A percentile compares a stretch with the other conserved stretches of the same genome.
Evolutionary conservation across 306 rosid genomes (phyloP).

Genomic region (peach (Prunus persica)): DNA sequence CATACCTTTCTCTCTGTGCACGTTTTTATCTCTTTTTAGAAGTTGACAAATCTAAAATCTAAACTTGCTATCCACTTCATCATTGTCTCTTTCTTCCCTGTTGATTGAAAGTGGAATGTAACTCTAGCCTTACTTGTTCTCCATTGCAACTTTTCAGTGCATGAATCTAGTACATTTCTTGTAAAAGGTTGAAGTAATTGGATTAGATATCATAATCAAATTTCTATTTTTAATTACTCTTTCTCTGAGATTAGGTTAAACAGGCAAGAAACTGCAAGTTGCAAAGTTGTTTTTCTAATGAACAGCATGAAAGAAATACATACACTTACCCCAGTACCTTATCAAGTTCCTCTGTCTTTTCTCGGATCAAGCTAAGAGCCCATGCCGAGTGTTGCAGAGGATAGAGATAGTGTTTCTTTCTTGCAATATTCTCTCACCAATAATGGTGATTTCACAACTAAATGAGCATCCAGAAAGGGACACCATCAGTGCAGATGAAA

Average conservation of each 20-base stretch:
- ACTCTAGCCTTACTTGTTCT: not conserved
- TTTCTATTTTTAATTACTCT: not conserved
- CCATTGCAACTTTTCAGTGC: not conserved
- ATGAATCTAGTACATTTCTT: not conserved
- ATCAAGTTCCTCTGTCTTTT: not conserved
- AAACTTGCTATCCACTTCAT: constrained; percentile 7
- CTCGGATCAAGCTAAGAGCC: not conserved
- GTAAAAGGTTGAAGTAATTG: not conserved
- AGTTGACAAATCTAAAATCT: not conserved
- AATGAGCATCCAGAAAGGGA: not conserved
- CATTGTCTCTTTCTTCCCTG: not conserved
- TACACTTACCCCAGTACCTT: not conserved
- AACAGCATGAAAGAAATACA: not conserved
- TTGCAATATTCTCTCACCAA: not conserved
- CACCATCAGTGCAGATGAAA: not conserved
- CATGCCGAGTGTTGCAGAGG: not conserved
- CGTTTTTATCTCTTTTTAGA: not conserved
- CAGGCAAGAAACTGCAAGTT: not conserved
- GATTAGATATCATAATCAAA: not conserved
- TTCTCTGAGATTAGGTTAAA: not conserved
- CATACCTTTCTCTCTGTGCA: not conserved
- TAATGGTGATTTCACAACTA: not conserved
- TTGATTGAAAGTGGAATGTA: not conserved
- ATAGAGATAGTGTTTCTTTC: not conserved
- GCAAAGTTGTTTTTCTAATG: not conserved